Evolutionary conservation across 75 land plant genomes (phyloP), one percentile per base, ranked within the genome.

Genomic region (Cunninghamia lanceolata): DNA sequence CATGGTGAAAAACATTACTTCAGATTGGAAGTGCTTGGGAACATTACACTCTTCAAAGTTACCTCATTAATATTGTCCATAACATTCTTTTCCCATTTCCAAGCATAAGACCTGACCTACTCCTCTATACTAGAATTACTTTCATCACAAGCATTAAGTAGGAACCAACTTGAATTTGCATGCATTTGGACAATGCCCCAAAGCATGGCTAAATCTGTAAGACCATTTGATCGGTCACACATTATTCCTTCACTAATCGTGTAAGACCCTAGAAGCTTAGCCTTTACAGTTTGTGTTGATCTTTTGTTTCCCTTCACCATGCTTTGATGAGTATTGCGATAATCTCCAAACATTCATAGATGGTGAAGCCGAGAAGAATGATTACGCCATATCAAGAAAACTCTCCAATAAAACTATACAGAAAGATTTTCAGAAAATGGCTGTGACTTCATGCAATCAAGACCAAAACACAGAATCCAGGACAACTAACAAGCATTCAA

Each of bases 1-100:
- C 91, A 32, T 79, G 21, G 84, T 94, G 95, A 6, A 56, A n/a
- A 66, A 92, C 89, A 16, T 94, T 82, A 94, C 36, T 53, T 35
- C 38, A 35, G 1, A 79, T 17, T 75, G 79, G 40, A 25, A 79
- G 14, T 15, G n/a, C 11, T 42, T 39, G 80, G 28, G 16, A 42
- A 56, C 95, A 94, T n/a, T 53, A 82, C 83, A 63, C 63, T 56
- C 38, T 39, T 84, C 15, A 84, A 36, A 30, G 85, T 88, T n/a
- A 91, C 88, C 71, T 89, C 92, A 53, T 87, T 77, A 9, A 91
- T 86, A 28, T 35, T 82, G 56, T 74, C 71, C 90, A 90, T 90
- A 34, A 89, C 83, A 5, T 63, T 45, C 35, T 75, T 77, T 54
- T 90, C 91, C 91, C 90, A 90, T 77, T 90, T 90, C 71, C 90